Evolutionary conservation across 768 basidiomycete genomes (phyloP).

Genomic region (Kwoniella shandongensis): DNA sequence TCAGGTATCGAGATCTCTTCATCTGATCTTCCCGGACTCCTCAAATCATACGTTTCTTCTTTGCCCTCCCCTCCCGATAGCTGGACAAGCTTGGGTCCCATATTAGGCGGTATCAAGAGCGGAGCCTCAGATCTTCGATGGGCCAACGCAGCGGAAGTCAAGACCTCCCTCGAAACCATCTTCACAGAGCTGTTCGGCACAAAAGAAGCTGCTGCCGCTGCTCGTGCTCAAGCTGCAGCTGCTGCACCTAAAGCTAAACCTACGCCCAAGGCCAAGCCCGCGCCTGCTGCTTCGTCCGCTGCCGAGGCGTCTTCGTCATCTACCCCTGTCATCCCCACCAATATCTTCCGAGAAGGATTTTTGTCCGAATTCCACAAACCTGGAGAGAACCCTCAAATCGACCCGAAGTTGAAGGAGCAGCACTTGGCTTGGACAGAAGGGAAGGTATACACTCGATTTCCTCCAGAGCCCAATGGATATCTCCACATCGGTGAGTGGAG

Average conservation of each 20-base stretch:
- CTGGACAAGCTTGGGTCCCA: constrained; percentile 72
- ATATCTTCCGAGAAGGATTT: constrained; percentile 93
- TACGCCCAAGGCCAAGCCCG: constrained; percentile 17
- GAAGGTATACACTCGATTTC: constrained; percentile 90
- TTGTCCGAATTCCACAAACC: constrained; percentile 87
- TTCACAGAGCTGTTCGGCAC: constrained; percentile 50
- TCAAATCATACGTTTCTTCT: constrained; percentile 61
- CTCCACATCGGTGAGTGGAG: constrained; percentile 62
- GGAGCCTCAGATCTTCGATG: constrained; percentile 48
- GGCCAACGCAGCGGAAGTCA: constrained; percentile 50
- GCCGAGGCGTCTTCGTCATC: constrained; percentile 48
- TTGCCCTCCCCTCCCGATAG: constrained; percentile 60
- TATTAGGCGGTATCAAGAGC: constrained; percentile 45
- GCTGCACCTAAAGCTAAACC: constrained; percentile 28
- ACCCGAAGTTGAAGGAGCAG: constrained; percentile 70
- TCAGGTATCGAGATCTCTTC: constrained; percentile 76
- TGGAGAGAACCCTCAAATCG: constrained; percentile 86
- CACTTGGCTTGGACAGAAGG: constrained; percentile 80
- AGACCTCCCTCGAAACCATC: constrained; percentile 45
- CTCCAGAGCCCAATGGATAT: constrained; percentile 97
- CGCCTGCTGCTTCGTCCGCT: constrained; percentile 23
- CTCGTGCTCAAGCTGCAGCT: constrained; percentile 36
- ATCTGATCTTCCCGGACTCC: constrained; percentile 62
- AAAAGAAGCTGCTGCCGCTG: constrained; percentile 41
- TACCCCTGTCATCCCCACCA: constrained; percentile 51